A percentile compares a stretch with the other conserved stretches of the same genome.
Conservation (phyloP, 176 grass and related monocot genomes). For the Oryza punctata region DNA sequence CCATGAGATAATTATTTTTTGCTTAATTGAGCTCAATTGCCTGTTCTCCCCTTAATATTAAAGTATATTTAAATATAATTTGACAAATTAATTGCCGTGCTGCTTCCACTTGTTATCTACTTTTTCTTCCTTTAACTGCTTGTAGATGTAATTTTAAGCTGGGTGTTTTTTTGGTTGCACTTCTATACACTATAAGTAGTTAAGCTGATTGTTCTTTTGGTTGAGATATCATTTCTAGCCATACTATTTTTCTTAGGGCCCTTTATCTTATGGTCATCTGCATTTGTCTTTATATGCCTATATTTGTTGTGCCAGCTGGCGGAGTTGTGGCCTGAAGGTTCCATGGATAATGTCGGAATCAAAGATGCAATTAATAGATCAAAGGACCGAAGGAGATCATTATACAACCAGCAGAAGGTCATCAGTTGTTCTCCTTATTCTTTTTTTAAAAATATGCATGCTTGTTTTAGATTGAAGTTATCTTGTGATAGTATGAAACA, state of each 20-base stretch:
- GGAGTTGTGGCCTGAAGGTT: conserved; percentile 94
- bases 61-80: conserved; percentile 14
- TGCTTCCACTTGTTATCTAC: neutral
- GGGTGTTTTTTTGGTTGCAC: neutral
- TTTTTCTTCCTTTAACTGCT: conserved; percentile 19
- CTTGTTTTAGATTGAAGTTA: neutral
- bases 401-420: conserved; percentile 84
- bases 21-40: neutral
- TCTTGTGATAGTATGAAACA: neutral
- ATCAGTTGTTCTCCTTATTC: conserved; percentile 16
- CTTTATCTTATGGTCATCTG: conserved; percentile 1
- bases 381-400: conserved; percentile 67
- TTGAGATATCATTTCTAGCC: neutral
- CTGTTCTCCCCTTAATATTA: neutral
- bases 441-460: neutral
- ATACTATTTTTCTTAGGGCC: conserved; percentile 3
- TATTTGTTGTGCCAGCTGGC: conserved; percentile 62
- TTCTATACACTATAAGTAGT: neutral
- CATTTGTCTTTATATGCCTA: conserved; percentile 15
- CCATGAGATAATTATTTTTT: conserved; percentile 13
- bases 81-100: conserved; percentile 17
- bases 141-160: conserved; percentile 4
- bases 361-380: conserved; percentile 94
- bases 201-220: neutral
- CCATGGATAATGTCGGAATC: conserved; percentile 97